Base-by-base conservation (phyloP, 1,284 basidiomycete genomes). In the Ustilago nuda region DNA sequence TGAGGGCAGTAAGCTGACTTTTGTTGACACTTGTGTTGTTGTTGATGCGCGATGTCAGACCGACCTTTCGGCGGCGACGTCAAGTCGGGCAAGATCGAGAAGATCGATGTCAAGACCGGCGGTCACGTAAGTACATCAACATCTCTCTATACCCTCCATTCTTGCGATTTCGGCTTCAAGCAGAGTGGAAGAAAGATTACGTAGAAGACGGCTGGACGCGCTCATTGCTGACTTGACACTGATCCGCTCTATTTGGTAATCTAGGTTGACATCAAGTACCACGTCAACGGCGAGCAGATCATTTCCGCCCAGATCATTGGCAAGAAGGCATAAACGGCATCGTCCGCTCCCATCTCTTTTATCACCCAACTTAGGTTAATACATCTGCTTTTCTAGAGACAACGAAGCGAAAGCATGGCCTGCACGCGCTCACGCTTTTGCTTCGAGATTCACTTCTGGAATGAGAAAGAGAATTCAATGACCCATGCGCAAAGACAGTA, bases 21-120 rank as follows among this genome's bases (percentile, higher is more conserved):
- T 3, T 12, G 12, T 39, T 43, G 12, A 11, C 4, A 3, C 27
- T 54, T 7, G 27, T 12, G 1, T 39, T 23, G 4, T 41, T 53
- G 43, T 17, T n/a, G 19, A 32, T 8, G 7, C 0, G 11, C 23
- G 36, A 50, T 53, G 27, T 8, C 56, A 81, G 79, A 80, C 80
- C 78, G 80, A 61, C 80, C 78, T 52, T 82, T 82, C 63, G 80
- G 78, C 66, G 80, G 80, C 48, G 80, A 82, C 4, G 67, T 80
- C 76, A 73, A 79, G 76, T 67, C 73, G 27, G 80, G 80, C 74
- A 82, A 78, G 76, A 82, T 82, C 69, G 80, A 82, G 27, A 82
- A 82, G 73, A 82, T 82, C 60, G 78, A 82, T 55, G 69, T 76
- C 67, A 79, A 80, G 76, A 80, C 76, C 35, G 80, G 80, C 61